These are phyloP conservation scores for Lichtheimia ramosa DNA, from an alignment of 371 early-diverging fungal species.

Conservation along the genomic window DNA sequence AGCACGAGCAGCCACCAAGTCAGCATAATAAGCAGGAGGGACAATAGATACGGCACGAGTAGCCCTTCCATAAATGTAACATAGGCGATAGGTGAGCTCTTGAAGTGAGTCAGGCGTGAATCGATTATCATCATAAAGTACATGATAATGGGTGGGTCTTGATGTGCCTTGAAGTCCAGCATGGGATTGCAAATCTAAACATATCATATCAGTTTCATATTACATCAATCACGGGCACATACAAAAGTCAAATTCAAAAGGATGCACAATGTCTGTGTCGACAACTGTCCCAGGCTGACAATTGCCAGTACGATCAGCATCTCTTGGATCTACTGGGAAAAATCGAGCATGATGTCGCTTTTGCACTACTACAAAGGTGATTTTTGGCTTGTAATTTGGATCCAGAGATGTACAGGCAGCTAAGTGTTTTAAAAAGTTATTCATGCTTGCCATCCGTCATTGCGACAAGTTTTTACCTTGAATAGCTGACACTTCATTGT, in stretches of 20 bases:
- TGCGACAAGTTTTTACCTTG: conserved; percentile 16
- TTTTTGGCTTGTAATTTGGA: conserved; percentile 70
- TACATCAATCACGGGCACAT: conserved; percentile 11
- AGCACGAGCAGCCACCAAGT: conserved; percentile 80
- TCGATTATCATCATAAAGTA: conserved; percentile 83
- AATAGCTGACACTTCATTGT: conserved; percentile 81
- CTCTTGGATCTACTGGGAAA: conserved; percentile 73
- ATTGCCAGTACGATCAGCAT: conserved; percentile 48
- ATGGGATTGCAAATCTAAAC: conserved; percentile 73
- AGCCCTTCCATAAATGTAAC: conserved; percentile 88
- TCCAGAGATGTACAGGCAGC: conserved; percentile 75
- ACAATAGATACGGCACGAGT: conserved; percentile 81
- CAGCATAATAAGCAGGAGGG: conserved; percentile 91
- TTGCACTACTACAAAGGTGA: conserved; percentile 94
- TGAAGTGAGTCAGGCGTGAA: conserved; percentile 79
- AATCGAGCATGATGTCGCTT: conserved; percentile 98
- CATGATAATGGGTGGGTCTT: conserved; percentile 88
- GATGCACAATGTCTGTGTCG: conserved; percentile 85
- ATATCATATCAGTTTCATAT: not conserved
- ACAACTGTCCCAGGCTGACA: conserved; percentile 89
- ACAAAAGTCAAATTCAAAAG: conserved; percentile 85
- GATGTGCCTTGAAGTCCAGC: conserved; percentile 92
- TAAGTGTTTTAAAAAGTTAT: not conserved
- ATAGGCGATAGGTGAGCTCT: conserved; percentile 83
- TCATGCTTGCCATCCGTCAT: conserved; percentile 24